phyloP scores from a whole-genome alignment of 2,329 filamentous ascomycete species.

The Phialophora macrospora region DNA sequence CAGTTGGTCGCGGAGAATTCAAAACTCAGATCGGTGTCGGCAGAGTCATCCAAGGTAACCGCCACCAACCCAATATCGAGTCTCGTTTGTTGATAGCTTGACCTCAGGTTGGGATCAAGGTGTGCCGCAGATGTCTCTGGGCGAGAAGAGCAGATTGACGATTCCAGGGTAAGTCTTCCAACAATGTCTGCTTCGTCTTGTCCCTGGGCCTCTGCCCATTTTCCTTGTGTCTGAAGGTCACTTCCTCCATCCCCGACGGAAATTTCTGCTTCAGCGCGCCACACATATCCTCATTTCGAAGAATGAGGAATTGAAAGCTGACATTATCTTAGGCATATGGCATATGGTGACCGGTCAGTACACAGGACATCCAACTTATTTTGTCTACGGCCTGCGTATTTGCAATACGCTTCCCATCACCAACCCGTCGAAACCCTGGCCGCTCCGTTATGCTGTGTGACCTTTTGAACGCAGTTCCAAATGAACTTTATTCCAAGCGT shows the following conservation, averaged over 20 bases:
- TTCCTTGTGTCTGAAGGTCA: background rate
- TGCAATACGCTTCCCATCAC: background rate
- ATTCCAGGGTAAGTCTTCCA: conserved; percentile 69
- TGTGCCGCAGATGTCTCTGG: conserved; percentile 81
- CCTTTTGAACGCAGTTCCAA: background rate
- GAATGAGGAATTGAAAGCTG: conserved; percentile 16
- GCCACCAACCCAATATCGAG: background rate
- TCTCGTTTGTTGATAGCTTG: conserved; percentile 38
- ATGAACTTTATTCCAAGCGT: background rate
- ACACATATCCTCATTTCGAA: background rate
- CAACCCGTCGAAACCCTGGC: background rate
- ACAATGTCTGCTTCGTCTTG: background rate
- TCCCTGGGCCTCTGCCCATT: background rate
- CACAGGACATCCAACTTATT: background rate
- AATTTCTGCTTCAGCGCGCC: background rate
- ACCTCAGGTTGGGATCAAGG: conserved; percentile 81
- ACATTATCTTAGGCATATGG: conserved; percentile 35
- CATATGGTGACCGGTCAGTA: conserved; percentile 50
- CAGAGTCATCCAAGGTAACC: conserved; percentile 81
- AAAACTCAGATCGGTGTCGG: conserved; percentile 78
- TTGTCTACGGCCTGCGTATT: background rate
- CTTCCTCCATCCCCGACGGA: background rate
- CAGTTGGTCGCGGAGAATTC: conserved; percentile 77
- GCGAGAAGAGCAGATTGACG: conserved; percentile 84
- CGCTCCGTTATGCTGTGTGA: background rate